Conservation (phyloP, 495 filamentous ascomycete species). For the Aspergillus hancockii region DNA sequence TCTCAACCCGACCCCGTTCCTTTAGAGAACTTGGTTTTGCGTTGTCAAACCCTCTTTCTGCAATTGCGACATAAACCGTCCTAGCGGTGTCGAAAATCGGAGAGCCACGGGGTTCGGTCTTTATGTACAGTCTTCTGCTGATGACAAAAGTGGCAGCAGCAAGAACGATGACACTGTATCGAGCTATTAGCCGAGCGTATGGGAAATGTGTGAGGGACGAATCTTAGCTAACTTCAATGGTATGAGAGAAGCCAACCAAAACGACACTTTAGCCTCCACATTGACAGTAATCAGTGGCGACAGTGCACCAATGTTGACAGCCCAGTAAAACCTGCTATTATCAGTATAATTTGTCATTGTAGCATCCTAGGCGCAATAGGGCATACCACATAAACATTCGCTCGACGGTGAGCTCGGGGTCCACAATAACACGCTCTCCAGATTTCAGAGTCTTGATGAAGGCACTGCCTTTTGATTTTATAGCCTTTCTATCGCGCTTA, state of each 20-base stretch:
- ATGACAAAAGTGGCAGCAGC: constrained; percentile 10
- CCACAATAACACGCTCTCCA: constrained; percentile 62
- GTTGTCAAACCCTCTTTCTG: constrained; percentile 24
- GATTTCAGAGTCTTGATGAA: constrained; percentile 38
- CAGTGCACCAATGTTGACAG: constrained; percentile 45
- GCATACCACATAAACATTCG: constrained; percentile 31
- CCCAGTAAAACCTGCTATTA: constrained; percentile 23
- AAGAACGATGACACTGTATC: constrained; percentile 19
- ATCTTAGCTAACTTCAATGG: constrained; percentile 21
- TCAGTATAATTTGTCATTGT: background rate
- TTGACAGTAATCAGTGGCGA: constrained; percentile 30
- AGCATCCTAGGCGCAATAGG: background rate
- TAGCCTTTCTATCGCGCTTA: background rate
- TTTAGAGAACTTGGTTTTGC: constrained; percentile 21
- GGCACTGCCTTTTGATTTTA: constrained; percentile 23
- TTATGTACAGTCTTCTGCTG: constrained; percentile 31
- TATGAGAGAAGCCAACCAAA: constrained; percentile 62
- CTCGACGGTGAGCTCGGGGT: constrained; percentile 56
- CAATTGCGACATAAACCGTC: constrained; percentile 23
- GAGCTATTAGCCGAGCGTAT: background rate
- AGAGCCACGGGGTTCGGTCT: constrained; percentile 41
- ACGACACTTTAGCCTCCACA: constrained; percentile 51
- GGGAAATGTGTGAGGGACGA: background rate
- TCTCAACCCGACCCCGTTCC: constrained; percentile 6
- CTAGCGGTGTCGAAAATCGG: constrained; percentile 47